Percentiles rank a stretch among this genome's conserved stretches.
phyloP scores from a whole-genome alignment of 1,139 yeast species.

The Chernovozyma aurita region DNA sequence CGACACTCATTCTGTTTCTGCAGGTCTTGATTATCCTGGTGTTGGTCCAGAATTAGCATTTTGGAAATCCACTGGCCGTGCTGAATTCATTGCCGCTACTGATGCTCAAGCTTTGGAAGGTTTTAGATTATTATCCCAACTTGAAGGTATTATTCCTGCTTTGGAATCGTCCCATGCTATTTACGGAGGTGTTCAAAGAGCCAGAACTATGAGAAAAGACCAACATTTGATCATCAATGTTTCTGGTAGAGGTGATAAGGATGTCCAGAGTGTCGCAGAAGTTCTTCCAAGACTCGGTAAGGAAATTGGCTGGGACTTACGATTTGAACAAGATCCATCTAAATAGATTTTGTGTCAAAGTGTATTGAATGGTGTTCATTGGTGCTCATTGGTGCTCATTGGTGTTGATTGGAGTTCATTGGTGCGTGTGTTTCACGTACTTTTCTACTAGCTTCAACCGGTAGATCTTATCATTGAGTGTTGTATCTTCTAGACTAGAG shows the following conservation, averaged over 20 bases:
- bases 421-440: too few relatives aligned
- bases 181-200: conserved; percentile 83
- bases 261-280: conserved; percentile 96
- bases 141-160: conserved; percentile 98
- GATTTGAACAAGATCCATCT: conserved; percentile 64
- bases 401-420: too few relatives aligned
- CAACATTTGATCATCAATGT: conserved; percentile 81
- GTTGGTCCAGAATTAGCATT: conserved; percentile 97
- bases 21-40: conserved; percentile 98
- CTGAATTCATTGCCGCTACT: conserved; percentile 83
- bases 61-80: conserved; percentile 95
- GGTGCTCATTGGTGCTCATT: too few relatives aligned
- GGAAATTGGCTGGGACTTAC: conserved; percentile 89
- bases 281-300: conserved; percentile 86
- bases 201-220: conserved; percentile 77
- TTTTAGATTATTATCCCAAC: conserved; percentile 79
- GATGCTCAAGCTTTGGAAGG: conserved; percentile 93
- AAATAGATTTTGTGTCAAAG: conserved; percentile 19
- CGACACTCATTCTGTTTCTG: conserved; percentile 96
- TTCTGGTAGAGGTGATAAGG: conserved; percentile 99
- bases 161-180: conserved; percentile 96
- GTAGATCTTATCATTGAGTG: too few relatives aligned
- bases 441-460: too few relatives aligned
- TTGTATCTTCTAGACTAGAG: too few relatives aligned
- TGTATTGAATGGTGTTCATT: too few relatives aligned